Percentiles rank a stretch among this genome's conserved stretches.
These are phyloP conservation scores for Trichosporon inkin DNA, from an alignment of 1,284 basidiomycete genomes.

Conservation along the genomic window DNA sequence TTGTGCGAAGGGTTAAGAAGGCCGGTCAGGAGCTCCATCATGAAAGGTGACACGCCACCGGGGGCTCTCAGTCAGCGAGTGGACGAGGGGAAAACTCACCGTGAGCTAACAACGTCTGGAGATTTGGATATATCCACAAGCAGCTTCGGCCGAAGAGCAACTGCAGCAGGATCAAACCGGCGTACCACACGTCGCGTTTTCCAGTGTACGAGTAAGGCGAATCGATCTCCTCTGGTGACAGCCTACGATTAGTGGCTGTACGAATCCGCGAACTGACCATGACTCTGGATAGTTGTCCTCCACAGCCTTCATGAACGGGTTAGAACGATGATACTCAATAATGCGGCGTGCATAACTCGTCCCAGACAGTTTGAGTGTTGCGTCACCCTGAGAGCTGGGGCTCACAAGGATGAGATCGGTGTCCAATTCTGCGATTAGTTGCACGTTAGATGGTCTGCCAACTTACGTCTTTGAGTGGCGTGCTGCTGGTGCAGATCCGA, in stretches of 20 bases:
- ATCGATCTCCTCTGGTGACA: conserved; percentile 48
- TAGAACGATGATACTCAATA: conserved; percentile 48
- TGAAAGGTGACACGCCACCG: conserved; percentile 27
- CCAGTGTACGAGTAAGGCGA: conserved; percentile 42
- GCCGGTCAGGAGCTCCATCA: conserved; percentile 36
- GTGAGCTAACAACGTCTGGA: conserved; percentile 39
- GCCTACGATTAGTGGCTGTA: conserved; percentile 25
- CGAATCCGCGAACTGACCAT: conserved; percentile 31
- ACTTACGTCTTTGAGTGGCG: conserved; percentile 44
- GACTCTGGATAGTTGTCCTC: conserved; percentile 39
- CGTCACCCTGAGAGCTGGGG: conserved; percentile 25
- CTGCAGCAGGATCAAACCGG: conserved; percentile 43
- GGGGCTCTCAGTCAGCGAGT: conserved; percentile 20
- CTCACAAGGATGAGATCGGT: conserved; percentile 38
- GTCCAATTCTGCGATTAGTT: conserved; percentile 33
- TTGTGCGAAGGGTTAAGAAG: conserved; percentile 40
- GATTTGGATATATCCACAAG: conserved; percentile 37
- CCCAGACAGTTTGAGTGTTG: conserved; percentile 40
- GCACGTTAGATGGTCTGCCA: neutral
- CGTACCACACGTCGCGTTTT: conserved; percentile 50
- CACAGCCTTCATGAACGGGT: conserved; percentile 41
- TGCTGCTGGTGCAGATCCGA: conserved; percentile 38
- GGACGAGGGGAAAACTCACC: conserved; percentile 22
- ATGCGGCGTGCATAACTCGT: conserved; percentile 44
- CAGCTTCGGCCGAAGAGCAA: conserved; percentile 42